These are phyloP conservation scores for Calonectria leucothoes DNA, from an alignment of 2,329 filamentous ascomycete genomes.

Conservation along the genomic window DNA sequence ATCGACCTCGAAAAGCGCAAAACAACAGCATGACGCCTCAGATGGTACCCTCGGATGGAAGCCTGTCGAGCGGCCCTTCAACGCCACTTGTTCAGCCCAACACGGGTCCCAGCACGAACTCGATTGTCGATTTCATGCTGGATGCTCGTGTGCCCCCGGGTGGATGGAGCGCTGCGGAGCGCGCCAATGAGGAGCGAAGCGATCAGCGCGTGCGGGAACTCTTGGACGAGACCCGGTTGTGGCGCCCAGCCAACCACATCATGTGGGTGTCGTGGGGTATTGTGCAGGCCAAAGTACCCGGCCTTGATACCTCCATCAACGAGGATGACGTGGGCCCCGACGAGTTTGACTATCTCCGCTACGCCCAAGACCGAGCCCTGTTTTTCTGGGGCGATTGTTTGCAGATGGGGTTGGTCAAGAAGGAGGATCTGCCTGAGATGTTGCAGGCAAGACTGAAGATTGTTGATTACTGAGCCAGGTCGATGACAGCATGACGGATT, in stretches of 20 bases:
- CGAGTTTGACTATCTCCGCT: slow-evolving; percentile 93
- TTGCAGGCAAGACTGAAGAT: slow-evolving; percentile 75
- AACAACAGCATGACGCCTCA: slow-evolving; percentile 61
- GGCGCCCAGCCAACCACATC: slow-evolving; percentile 88
- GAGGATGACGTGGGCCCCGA: slow-evolving; percentile 56
- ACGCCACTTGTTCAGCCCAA: slow-evolving; percentile 52
- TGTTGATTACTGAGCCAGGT: slow-evolving; percentile 67
- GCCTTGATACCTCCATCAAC: slow-evolving; percentile 64
- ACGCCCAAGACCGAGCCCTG: slow-evolving; percentile 89
- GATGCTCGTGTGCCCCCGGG: slow-evolving; percentile 74
- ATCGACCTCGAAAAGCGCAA: slow-evolving; percentile 75
- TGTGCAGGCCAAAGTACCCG: slow-evolving; percentile 89
- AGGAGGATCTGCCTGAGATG: slow-evolving; percentile 80
- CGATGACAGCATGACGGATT: background rate
- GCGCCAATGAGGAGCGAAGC: slow-evolving; percentile 69
- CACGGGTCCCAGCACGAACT: slow-evolving; percentile 62
- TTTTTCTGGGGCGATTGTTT: slow-evolving; percentile 97
- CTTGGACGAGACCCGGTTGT: slow-evolving; percentile 82
- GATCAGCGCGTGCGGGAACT: slow-evolving; percentile 78
- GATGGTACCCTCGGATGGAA: slow-evolving; percentile 57
- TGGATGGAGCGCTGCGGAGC: slow-evolving; percentile 65
- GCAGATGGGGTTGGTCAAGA: slow-evolving; percentile 77
- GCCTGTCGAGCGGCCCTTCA: slow-evolving; percentile 39
- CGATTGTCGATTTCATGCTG: slow-evolving; percentile 80
- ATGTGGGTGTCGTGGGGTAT: slow-evolving; percentile 98